These are phyloP conservation scores for Teratosphaeria gauchensis DNA, from an alignment of 2,329 filamentous ascomycete species.

Conservation along the genomic window DNA sequence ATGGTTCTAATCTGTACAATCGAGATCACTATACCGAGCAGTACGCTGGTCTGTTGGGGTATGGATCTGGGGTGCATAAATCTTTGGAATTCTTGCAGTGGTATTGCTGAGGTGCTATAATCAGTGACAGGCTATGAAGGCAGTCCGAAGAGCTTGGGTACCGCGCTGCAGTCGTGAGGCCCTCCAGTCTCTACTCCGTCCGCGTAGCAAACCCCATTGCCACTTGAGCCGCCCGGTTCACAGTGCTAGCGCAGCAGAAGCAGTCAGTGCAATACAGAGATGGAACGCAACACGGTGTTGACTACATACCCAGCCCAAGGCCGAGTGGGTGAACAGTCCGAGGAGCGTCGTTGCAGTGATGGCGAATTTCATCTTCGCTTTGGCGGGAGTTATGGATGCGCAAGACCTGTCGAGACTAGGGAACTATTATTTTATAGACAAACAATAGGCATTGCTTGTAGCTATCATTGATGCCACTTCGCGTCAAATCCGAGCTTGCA, in stretches of 20 bases:
- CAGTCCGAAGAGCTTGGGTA: not conserved
- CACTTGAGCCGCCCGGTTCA: not conserved
- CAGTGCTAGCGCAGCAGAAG: not conserved
- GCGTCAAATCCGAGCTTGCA: not conserved
- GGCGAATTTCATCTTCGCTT: not conserved
- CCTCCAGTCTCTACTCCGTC: not conserved
- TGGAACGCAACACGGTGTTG: not conserved
- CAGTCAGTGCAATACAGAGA: not conserved
- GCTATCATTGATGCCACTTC: not conserved
- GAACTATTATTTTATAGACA: not conserved
- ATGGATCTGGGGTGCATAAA: not conserved
- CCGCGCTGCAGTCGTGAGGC: not conserved
- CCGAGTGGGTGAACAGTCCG: not conserved
- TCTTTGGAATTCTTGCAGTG: not conserved
- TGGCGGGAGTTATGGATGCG: not conserved
- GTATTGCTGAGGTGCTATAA: not conserved
- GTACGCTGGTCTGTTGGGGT: not conserved
- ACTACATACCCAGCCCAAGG: not conserved
- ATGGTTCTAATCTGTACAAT: too few relatives aligned
- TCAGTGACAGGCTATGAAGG: not conserved
- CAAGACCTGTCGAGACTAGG: not conserved
- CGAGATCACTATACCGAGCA: not conserved
- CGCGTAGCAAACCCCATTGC: too few relatives aligned
- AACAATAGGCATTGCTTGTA: not conserved
- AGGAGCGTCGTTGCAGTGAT: not conserved